These are phyloP conservation scores for Ogataea angusta DNA, from an alignment of 805 yeast species.

Conservation along the genomic window DNA sequence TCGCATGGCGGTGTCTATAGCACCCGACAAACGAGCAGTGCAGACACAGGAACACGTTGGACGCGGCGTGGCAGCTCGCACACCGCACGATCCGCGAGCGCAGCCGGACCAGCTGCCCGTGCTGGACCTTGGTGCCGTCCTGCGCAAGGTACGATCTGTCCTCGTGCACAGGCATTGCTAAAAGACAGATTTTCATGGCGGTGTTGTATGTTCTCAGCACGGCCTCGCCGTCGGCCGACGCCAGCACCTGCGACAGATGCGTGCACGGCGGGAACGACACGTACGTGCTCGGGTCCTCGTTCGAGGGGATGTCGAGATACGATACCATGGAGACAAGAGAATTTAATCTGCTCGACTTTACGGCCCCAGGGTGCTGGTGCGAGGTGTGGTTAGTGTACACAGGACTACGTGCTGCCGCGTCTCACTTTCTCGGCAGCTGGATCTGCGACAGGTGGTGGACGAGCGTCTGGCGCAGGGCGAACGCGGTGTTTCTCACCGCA, in stretches of 20 bases:
- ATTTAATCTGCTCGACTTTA: slow-evolving; percentile 5
- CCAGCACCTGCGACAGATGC: slow-evolving; percentile 47
- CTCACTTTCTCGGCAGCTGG: slow-evolving; percentile 10
- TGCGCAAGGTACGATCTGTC: slow-evolving; percentile 28
- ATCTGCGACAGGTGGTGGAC: slow-evolving; percentile 13
- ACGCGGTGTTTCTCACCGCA: slow-evolving; percentile 11
- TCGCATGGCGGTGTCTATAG: slow-evolving; percentile 46
- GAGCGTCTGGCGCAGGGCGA: slow-evolving; percentile 8
- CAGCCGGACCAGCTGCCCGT: slow-evolving; percentile 36
- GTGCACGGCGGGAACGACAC: slow-evolving; percentile 44
- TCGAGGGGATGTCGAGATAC: slow-evolving; percentile 9
- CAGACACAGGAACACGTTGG: slow-evolving; percentile 57
- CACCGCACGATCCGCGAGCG: slow-evolving; percentile 48
- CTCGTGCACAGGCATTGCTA: slow-evolving; percentile 19
- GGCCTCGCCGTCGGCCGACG: slow-evolving; percentile 46
- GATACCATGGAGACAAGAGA: slow-evolving; percentile 11
- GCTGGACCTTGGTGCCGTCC: slow-evolving; percentile 39
- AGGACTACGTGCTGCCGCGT: neutral
- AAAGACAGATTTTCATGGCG: slow-evolving; percentile 45
- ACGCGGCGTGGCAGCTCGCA: slow-evolving; percentile 43
- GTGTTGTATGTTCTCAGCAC: slow-evolving; percentile 49
- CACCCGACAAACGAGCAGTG: slow-evolving; percentile 81
- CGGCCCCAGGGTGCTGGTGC: slow-evolving; percentile 11
- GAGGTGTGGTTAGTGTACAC: slow-evolving; percentile 7
- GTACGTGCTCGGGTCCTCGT: slow-evolving; percentile 23